Evolutionary conservation across 1,284 basidiomycete genomes (phyloP), one percentile per base, ranked within the genome.

Genomic region (Phellopilus nigrolimitatus): DNA sequence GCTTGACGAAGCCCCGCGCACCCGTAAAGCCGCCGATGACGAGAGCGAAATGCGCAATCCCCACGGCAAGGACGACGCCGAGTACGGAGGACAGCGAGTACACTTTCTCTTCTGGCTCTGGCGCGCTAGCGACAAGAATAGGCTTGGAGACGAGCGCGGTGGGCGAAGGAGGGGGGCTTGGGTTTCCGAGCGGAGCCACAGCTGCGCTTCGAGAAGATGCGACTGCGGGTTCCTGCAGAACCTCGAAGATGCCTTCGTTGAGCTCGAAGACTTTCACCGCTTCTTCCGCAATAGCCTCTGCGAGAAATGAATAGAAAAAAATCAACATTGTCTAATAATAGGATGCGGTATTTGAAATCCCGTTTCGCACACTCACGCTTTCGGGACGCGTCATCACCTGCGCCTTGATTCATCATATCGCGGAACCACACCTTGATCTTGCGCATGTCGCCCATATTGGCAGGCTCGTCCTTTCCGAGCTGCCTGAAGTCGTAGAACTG

Each of bases 401-500:
- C 82, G 42, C 76, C 85, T 31, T 68, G 67, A 60, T 91, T 81
- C 80, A 92, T 84, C 0, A 86, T 86, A 15, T 73, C 73, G 46
- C 83, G 75, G 66, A 83, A 91, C 82, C 84, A 84, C 17, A 81
- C 75, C 70, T 91, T 92, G 64, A 91, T 82, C 56, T 79, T 79
- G 64, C 74, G 79, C 71, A 91, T 76, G 60, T 86, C 84, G 4
- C 80, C 80, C 42, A 65, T 63, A 9, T 69, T 72, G 0, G 67
- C 71, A 8, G 71, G 69, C 21, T 62, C 62, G 13, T 73, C 64
- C 3, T 71, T 66, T 17, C 68, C 70, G 39, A 81, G 70, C 59
- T 79, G 73, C 59, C 79, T 76, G 66, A 92, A 93, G 39, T 76
- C 72, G 69, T 90, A 92, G 67, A 91, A 92, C 28, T 70, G 66